Evolutionary conservation across 805 yeast genomes (phyloP), one percentile per base, ranked within the genome.

Genomic region (Teunomyces atbi): DNA sequence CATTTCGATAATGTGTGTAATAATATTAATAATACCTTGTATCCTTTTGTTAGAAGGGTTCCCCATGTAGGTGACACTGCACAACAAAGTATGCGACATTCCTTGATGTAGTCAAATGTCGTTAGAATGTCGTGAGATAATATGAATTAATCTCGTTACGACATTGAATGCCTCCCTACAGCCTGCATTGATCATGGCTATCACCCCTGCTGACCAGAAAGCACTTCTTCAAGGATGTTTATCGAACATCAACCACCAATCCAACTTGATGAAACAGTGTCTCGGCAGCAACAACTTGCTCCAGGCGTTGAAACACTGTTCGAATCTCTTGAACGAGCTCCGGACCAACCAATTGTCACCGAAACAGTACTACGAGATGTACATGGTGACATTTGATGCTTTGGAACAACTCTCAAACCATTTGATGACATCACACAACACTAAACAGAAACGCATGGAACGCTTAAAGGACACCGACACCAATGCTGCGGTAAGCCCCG

Each of bases 291-390:
- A 68, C 49, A 81, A 81, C 58, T 75, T 92, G 44, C 83, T 92
- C 81, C 95, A 85, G 60, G 96, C 97, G 1, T 68, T 94, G 47
- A 88, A 89, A 57, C 94, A 90, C 61, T 89, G 96, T 28, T 81
- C 96, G 27, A 81, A 84, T 23, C 82, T 90, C 69, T 73, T 94
- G 45, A 82, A 83, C 28, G 97, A 91, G 66, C 70, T 92, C 44
- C 75, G 97, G 45, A 86, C 92, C 3, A 81, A 84, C 42, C 73
- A 74, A 40, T 71, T 89, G 48, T 76, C 89, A 2, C 97, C 99
- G 0, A 90, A 90, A 61, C 91, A 88, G 64, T 94, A 94, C 74
- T 94, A 94, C 64, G 98, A 91, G 65, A 69, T 94, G 37, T 94
- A 92, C 68, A 85, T 87, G 52, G 73, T 85, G 40, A 84, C 86